These are phyloP conservation scores for Mrakia gelida DNA, from an alignment of 768 basidiomycete genomes.

Conservation along the genomic window DNA sequence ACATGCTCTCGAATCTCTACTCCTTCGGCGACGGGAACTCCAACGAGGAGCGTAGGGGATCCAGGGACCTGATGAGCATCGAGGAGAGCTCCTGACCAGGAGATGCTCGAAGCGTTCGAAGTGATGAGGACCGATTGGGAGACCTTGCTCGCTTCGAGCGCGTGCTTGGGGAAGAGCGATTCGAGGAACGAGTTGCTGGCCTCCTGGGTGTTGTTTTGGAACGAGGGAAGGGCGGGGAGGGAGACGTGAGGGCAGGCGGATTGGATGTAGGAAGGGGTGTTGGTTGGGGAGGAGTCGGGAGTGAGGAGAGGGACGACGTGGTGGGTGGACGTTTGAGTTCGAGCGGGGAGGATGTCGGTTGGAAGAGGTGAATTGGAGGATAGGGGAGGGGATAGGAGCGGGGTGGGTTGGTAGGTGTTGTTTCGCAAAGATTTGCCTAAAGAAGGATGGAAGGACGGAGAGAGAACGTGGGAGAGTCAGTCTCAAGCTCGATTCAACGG, in stretches of 20 bases:
- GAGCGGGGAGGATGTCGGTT: background rate
- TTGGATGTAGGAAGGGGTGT: background rate
- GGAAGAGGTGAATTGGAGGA: constrained; percentile 1
- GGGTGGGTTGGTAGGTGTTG: constrained; percentile 6
- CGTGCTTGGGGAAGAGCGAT: constrained; percentile 3
- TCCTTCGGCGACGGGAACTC: constrained; percentile 64
- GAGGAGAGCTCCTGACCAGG: constrained; percentile 23
- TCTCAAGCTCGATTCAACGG: background rate
- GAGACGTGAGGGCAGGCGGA: background rate
- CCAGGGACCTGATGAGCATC: constrained; percentile 43
- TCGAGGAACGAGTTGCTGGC: constrained; percentile 12
- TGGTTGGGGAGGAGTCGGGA: constrained; percentile 24
- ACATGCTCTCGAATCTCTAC: constrained; percentile 81
- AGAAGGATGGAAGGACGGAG: background rate
- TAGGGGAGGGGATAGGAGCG: constrained; percentile 16
- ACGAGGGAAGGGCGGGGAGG: background rate
- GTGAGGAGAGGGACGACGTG: constrained; percentile 18
- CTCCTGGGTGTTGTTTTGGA: background rate
- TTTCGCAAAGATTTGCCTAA: background rate
- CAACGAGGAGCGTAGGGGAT: constrained; percentile 74
- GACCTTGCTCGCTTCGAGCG: background rate
- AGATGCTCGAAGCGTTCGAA: background rate
- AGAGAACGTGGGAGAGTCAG: background rate
- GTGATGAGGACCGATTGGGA: constrained; percentile 7
- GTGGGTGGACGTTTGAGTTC: background rate